Conservation (phyloP, 108 stramenopile species). For the Mediolabrus comicus region DNA sequence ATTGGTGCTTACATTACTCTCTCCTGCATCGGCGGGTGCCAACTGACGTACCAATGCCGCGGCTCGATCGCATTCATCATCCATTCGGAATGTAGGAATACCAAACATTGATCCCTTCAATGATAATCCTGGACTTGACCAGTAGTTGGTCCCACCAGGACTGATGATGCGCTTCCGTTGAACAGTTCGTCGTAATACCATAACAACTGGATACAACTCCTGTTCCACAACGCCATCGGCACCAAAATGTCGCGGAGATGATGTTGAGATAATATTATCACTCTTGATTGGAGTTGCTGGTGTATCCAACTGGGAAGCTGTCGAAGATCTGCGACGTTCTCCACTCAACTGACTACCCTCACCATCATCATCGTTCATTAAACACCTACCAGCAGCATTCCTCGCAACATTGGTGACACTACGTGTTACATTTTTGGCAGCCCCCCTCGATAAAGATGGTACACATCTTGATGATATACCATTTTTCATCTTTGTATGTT, state of each 20-base stretch:
- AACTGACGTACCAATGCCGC: slow-evolving; percentile 54
- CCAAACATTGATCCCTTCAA: slow-evolving; percentile 41
- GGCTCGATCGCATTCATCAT: slow-evolving; percentile 90
- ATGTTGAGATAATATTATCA: slow-evolving; percentile 11
- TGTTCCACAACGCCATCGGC: slow-evolving; percentile 27
- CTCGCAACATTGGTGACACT: slow-evolving; percentile 39
- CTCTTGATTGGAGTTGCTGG: slow-evolving; percentile 37
- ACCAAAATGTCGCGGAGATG: slow-evolving; percentile 18
- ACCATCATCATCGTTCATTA: slow-evolving; percentile 12
- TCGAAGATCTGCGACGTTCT: neutral
- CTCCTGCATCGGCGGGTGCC: slow-evolving; percentile 38
- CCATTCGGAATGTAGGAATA: slow-evolving; percentile 71
- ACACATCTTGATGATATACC: neutral
- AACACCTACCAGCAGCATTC: slow-evolving; percentile 23
- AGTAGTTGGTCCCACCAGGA: slow-evolving; percentile 6
- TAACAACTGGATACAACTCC: slow-evolving; percentile 53
- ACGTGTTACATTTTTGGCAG: slow-evolving; percentile 32
- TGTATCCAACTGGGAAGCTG: slow-evolving; percentile 14
- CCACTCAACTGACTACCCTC: slow-evolving; percentile 15
- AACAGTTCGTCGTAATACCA: slow-evolving; percentile 75
- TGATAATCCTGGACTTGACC: slow-evolving; percentile 37
- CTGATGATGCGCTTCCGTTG: slow-evolving; percentile 46
- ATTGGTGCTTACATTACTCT: slow-evolving; percentile 2
- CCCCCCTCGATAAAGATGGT: neutral
- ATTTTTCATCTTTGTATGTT: slow-evolving; percentile 15